phyloP scores from a whole-genome alignment of 305 asterid species.

The Fraxinus albicans region DNA sequence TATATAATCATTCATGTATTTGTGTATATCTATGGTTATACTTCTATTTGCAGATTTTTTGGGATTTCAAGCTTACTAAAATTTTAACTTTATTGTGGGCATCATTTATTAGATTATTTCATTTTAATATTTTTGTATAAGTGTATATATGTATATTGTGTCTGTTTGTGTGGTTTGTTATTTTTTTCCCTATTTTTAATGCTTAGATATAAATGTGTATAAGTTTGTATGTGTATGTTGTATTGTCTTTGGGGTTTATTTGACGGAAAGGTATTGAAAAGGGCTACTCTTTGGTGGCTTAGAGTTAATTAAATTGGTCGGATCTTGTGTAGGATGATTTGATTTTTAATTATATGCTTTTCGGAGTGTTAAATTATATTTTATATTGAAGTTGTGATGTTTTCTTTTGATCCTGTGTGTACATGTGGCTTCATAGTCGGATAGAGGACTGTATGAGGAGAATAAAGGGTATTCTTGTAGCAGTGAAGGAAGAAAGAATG shows the following conservation, averaged over 20 bases:
- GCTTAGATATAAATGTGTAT: background rate
- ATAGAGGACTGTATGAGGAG: background rate
- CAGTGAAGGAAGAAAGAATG: background rate
- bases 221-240: background rate
- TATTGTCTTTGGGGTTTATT: background rate
- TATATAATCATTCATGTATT: background rate
- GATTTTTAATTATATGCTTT: background rate
- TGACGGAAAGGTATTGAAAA: background rate
- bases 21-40: background rate
- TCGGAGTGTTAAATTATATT: background rate
- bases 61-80: slow-evolving; percentile 20
- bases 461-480: background rate
- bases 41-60: background rate
- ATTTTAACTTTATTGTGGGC: slow-evolving; percentile 13
- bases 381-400: background rate
- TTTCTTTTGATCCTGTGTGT: background rate
- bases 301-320: background rate
- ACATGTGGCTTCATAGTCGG: background rate
- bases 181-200: background rate
- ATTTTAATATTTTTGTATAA: background rate
- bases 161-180: background rate
- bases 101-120: background rate
- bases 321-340: slow-evolving; percentile 8
- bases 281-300: no score
- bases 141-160: background rate